Evolutionary conservation across 208 protist genomes (phyloP), one percentile per base, ranked within the genome.

Genomic region (Trypanosoma melophagium): DNA sequence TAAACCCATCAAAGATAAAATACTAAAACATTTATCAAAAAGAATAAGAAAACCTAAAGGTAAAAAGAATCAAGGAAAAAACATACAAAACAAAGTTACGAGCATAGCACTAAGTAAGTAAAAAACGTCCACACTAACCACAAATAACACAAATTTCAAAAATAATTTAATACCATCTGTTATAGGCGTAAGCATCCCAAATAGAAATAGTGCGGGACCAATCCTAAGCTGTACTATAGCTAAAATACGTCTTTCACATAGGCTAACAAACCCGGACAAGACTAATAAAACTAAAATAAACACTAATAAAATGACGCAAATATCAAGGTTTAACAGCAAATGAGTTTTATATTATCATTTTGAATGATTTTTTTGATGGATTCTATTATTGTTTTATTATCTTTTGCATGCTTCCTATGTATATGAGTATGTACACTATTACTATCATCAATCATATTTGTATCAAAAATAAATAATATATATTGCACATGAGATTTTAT

Each of bases 361-460:
- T 93, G 84, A 87, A 90, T 90, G 82, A 83, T 92, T 62, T 92
- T 92, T 87, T 87, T 92, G 83, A 79, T 89, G 42, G 86, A 92
- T 80, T 80, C 86, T 66, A 63, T 92, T 58, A 81, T 89, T 56
- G 86, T 92, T 67, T 88, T 92, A 77, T 89, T 92, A 85, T 92
- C 86, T 92, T 92, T 92, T 85, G 76, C 82, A n/a, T 87, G 77
- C 80, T 92, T 92, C 80, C 69, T 92, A 42, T 80, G 76, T 79
- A 85, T 92, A 55, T 92, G 86, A 76, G 89, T 92, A 51, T 79
- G 73, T 80, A 55, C 63, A 35, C 79, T 87, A 69, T 80, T 80
- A 75, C 82, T 84, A 78, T 83, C 82, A 59, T 73, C 76, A 59
- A 79, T 88, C 69, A 74, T 92, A 74, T 89, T 81, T 77, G 67